These are phyloP conservation scores for Aspergillus fumigatus DNA, from an alignment of 2,329 filamentous ascomycete species.

Conservation along the genomic window DNA sequence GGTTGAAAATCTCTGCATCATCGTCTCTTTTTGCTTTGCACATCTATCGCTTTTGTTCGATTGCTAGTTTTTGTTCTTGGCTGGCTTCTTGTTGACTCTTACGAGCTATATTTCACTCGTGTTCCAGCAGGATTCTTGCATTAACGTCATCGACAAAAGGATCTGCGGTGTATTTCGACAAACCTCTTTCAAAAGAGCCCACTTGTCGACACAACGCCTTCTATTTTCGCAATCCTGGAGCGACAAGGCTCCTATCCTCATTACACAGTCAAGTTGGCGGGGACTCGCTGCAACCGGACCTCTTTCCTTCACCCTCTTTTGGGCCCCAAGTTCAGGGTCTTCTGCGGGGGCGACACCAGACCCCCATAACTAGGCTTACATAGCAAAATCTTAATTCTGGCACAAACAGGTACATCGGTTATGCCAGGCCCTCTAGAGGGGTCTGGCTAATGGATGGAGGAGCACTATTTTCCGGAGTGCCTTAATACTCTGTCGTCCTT, in stretches of 20 bases:
- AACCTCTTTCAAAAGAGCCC: constrained; percentile 6
- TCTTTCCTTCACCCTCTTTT: constrained; percentile 83
- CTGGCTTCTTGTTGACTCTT: constrained; percentile 2
- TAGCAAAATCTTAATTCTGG: constrained; percentile 27
- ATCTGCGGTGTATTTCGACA: constrained; percentile 13
- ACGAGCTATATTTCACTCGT: constrained; percentile 1
- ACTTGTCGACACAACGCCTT: constrained; percentile 10
- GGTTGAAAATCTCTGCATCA: neutral
- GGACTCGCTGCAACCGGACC: constrained; percentile 65
- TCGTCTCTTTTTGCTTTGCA: neutral
- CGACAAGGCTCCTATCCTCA: constrained; percentile 31
- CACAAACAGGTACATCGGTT: constrained; percentile 32
- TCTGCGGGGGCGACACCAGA: constrained; percentile 93
- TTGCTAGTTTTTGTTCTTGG: neutral
- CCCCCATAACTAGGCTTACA: constrained; percentile 78
- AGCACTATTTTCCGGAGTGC: constrained; percentile 26
- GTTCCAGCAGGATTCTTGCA: neutral
- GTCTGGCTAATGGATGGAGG: constrained; percentile 41
- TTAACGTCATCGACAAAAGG: constrained; percentile 8
- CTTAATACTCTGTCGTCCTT: constrained; percentile 20
- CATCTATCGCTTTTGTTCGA: neutral
- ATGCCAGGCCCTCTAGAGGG: constrained; percentile 40
- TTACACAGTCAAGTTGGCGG: constrained; percentile 88
- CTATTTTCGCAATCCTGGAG: constrained; percentile 36
- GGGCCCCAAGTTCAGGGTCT: constrained; percentile 89